Conservation (phyloP, 305 asterid species). For the Withania somnifera region DNA sequence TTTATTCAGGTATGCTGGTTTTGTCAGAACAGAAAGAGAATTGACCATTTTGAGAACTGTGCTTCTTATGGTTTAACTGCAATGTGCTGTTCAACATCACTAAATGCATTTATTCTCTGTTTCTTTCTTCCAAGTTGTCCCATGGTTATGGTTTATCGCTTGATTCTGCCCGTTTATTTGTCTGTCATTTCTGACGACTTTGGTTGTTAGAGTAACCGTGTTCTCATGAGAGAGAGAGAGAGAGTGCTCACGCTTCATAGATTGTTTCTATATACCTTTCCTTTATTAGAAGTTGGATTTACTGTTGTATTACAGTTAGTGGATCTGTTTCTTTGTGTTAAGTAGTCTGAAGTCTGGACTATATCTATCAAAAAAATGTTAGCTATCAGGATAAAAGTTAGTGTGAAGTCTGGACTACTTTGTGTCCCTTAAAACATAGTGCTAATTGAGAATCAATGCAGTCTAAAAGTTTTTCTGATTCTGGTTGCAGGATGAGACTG, state of each 20-base stretch:
- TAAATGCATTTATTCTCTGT: neutral
- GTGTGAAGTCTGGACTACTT: neutral
- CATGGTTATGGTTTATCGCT: neutral
- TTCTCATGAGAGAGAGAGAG: neutral
- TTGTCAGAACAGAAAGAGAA: neutral
- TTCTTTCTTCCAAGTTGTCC: neutral
- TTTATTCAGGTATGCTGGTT: neutral
- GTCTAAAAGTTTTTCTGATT: neutral
- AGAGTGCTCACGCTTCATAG: neutral
- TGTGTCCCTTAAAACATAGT: neutral
- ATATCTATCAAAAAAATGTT: neutral
- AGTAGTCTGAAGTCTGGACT: neutral
- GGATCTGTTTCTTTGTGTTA: neutral
- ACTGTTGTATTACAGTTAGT: neutral
- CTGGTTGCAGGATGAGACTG: conserved; percentile 85
- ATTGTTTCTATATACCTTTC: neutral
- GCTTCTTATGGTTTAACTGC: neutral
- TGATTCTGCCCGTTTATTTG: neutral
- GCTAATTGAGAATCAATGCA: neutral
- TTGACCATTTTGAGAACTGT: neutral
- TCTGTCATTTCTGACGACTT: neutral
- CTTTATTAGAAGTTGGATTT: neutral
- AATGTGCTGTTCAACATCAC: neutral
- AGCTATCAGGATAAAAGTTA: neutral
- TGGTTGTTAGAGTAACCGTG: neutral